Percentiles rank a stretch among this genome's conserved stretches.
These are phyloP conservation scores for Polygonum aviculare DNA, from an alignment of 148 eudicot species.

Conservation along the genomic window DNA sequence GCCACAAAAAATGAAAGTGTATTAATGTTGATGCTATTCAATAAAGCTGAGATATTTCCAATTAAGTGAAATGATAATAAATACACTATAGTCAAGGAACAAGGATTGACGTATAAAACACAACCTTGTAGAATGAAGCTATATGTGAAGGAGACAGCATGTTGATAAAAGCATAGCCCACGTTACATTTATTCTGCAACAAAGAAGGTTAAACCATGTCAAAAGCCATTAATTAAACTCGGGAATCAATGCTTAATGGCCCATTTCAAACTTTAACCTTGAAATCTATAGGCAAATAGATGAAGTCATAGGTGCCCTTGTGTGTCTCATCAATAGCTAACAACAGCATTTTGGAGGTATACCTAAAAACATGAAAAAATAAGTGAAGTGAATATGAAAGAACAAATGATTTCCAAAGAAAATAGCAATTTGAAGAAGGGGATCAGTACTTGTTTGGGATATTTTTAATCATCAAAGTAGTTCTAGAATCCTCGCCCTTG, in stretches of 20 bases:
- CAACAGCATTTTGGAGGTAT: slow-evolving; percentile 89
- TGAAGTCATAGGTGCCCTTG: slow-evolving; percentile 76
- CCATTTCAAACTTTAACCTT: slow-evolving; percentile 34
- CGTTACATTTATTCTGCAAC: slow-evolving; percentile 92
- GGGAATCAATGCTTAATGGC: background rate
- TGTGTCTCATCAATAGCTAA: slow-evolving; percentile 82
- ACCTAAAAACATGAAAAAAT: slow-evolving; percentile 35
- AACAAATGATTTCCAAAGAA: background rate
- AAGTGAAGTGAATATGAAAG: slow-evolving; percentile 1
- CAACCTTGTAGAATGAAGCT: slow-evolving; percentile 68
- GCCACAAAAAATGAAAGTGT: background rate
- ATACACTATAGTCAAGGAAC: background rate
- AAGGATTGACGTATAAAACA: background rate
- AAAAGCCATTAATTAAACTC: slow-evolving; percentile 3
- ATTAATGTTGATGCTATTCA: background rate
- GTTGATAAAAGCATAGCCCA: slow-evolving; percentile 93
- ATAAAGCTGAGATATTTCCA: too few relatives aligned
- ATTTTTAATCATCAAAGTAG: slow-evolving; percentile 92
- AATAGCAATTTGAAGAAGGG: background rate
- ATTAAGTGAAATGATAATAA: background rate
- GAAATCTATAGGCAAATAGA: slow-evolving; percentile 91
- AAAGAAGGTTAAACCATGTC: slow-evolving; percentile 11
- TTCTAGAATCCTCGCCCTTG: slow-evolving; percentile 69
- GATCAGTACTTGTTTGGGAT: slow-evolving; percentile 79
- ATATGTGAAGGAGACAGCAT: slow-evolving; percentile 80